Percentiles rank a stretch among this genome's conserved stretches.
Evolutionary conservation across 495 filamentous ascomycete species (phyloP).

Genomic region (Stereocaulon alpinum): DNA sequence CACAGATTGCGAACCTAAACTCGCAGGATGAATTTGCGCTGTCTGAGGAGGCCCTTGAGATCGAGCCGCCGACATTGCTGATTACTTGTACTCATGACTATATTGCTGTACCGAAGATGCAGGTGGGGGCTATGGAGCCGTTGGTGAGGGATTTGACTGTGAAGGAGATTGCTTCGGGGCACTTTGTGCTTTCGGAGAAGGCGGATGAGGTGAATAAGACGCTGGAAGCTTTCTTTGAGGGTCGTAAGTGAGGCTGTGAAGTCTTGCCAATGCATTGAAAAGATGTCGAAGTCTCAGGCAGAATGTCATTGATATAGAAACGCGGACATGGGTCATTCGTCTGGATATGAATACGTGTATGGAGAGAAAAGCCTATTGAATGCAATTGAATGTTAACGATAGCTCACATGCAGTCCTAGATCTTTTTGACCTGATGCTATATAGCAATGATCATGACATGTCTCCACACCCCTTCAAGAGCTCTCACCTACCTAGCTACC

Average conservation of each 20-base stretch:
- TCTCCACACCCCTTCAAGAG: not conserved
- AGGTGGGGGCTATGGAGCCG: constrained; percentile 17
- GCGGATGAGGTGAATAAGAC: constrained; percentile 31
- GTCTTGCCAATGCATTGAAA: not conserved
- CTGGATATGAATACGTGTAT: no score
- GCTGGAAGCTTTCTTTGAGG: constrained; percentile 32
- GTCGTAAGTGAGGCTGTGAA: not conserved
- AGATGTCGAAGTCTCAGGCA: not conserved
- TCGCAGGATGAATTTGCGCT: constrained; percentile 20
- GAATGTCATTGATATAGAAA: no score
- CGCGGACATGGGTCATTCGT: no score
- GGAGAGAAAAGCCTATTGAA: no score
- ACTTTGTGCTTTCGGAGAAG: constrained; percentile 30
- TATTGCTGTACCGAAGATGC: constrained; percentile 10
- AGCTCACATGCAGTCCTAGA: not conserved
- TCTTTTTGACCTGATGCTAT: not conserved
- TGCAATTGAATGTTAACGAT: not conserved
- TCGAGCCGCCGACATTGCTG: constrained; percentile 7
- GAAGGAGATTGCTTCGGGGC: constrained; percentile 20
- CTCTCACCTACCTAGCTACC: not conserved
- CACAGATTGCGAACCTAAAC: constrained; percentile 26
- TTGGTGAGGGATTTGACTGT: constrained; percentile 22
- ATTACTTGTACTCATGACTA: constrained; percentile 6
- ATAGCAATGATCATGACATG: not conserved
- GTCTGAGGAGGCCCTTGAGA: not conserved